A percentile compares a stretch with the other conserved stretches of the same genome.
phyloP scores from a whole-genome alignment of 73 alveolate genomes.

The Paramecium sexaurelia region DNA sequence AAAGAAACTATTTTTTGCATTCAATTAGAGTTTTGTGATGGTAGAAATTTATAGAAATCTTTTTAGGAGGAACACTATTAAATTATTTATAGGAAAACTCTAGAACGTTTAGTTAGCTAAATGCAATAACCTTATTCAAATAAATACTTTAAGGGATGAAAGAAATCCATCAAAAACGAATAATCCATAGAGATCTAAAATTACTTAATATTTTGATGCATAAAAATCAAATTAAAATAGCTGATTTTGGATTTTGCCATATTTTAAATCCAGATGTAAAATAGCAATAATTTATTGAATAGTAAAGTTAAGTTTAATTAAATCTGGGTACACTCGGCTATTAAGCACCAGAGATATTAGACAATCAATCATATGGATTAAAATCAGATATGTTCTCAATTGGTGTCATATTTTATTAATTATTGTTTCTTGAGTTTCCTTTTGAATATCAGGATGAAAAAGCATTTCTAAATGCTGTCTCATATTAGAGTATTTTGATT shows the following conservation, averaged over 20 bases:
- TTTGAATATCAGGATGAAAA: not conserved
- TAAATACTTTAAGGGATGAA: slow-evolving; percentile 39
- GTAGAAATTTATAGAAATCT: not conserved
- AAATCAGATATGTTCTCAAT: slow-evolving; percentile 72
- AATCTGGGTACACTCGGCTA: slow-evolving; percentile 73
- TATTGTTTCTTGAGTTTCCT: slow-evolving; percentile 49
- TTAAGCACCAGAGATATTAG: slow-evolving; percentile 84
- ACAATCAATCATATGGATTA: slow-evolving; percentile 77
- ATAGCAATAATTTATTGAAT: not conserved
- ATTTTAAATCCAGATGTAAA: not conserved
- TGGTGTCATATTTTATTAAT: slow-evolving; percentile 42
- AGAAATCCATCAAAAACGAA: slow-evolving; percentile 25
- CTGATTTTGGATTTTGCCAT: slow-evolving; percentile 56
- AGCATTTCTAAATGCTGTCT: not conserved
- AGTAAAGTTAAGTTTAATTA: not conserved
- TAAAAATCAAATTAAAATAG: slow-evolving; percentile 30
- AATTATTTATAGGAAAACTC: not conserved
- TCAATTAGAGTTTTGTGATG: not conserved
- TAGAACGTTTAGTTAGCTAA: not conserved
- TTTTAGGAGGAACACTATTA: not conserved
- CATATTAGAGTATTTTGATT: not conserved
- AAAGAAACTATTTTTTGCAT: not conserved
- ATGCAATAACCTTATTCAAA: not conserved
- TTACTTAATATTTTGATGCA: slow-evolving; percentile 33
- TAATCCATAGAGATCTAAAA: slow-evolving; percentile 65